These are phyloP conservation scores for Hawksworthiomyces lignivorus DNA, from an alignment of 2,329 filamentous ascomycete species.

Conservation along the genomic window DNA sequence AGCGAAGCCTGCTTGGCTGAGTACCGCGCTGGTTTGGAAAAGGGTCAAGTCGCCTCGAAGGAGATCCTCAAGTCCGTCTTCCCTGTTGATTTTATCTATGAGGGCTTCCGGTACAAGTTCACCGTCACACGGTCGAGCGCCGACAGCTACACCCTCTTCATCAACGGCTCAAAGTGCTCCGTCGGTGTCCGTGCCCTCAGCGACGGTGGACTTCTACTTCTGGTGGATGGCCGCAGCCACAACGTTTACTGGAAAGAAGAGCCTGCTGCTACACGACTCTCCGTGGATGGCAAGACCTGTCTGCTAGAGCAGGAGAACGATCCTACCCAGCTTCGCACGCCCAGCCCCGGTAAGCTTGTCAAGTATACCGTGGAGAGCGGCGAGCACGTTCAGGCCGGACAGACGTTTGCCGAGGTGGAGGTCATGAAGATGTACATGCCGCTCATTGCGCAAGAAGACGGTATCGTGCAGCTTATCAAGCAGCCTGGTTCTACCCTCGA, in stretches of 20 bases:
- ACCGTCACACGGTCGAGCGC: slow-evolving; percentile 86
- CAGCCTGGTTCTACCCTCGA: slow-evolving; percentile 96
- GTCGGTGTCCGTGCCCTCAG: slow-evolving; percentile 88
- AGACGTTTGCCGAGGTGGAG: slow-evolving; percentile 93
- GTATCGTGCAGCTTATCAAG: slow-evolving; percentile 96
- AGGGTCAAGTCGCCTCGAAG: slow-evolving; percentile 94
- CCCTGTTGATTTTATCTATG: slow-evolving; percentile 97
- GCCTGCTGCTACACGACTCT: slow-evolving; percentile 88
- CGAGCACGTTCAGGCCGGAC: slow-evolving; percentile 82
- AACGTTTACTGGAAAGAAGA: slow-evolving; percentile 99
- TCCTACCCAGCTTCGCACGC: slow-evolving; percentile 89
- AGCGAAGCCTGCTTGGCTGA: slow-evolving; percentile 83
- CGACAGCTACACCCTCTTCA: slow-evolving; percentile 96
- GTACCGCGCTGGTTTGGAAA: slow-evolving; percentile 83
- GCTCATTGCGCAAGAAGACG: slow-evolving; percentile 86
- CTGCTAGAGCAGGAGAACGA: slow-evolving; percentile 98
- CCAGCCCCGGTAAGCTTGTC: slow-evolving; percentile 94
- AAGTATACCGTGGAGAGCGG: slow-evolving; percentile 97
- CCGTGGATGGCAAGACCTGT: slow-evolving; percentile 96
- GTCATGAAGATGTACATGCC: slow-evolving; percentile 99
- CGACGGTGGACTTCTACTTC: slow-evolving; percentile 85
- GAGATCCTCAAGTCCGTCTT: slow-evolving; percentile 97
- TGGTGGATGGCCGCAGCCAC: slow-evolving; percentile 88
- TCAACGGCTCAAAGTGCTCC: slow-evolving; percentile 94
- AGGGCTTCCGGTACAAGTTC: slow-evolving; percentile 94